phyloP scores from a whole-genome alignment of 2,329 filamentous ascomycete genomes.

The Xylariaceae sp. region DNA sequence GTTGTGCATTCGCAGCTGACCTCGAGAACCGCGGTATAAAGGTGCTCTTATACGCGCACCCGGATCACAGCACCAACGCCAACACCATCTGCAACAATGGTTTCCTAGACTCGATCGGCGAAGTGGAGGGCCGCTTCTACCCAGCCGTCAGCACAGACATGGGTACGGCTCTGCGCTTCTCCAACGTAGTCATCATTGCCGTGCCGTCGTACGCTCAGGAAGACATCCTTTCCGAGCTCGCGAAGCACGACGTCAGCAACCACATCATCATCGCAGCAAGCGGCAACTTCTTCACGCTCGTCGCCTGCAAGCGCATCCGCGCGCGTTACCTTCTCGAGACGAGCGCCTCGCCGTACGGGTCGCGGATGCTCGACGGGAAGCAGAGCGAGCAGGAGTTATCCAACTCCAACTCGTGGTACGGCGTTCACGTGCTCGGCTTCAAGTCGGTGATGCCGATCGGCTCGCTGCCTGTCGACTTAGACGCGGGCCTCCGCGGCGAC shows the following conservation, averaged over 20 bases:
- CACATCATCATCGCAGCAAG: conserved; percentile 23
- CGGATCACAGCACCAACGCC: conserved; percentile 23
- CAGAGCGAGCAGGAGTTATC: neutral
- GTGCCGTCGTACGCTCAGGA: conserved; percentile 27
- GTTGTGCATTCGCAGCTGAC: conserved; percentile 27
- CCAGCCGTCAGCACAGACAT: conserved; percentile 21
- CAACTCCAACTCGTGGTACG: conserved; percentile 4
- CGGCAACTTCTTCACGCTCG: conserved; percentile 28
- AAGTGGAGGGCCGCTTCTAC: conserved; percentile 20
- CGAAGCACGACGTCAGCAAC: conserved; percentile 14
- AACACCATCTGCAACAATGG: conserved; percentile 14
- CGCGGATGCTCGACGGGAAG: conserved; percentile 20
- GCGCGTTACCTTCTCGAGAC: conserved; percentile 27
- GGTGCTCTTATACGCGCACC: conserved; percentile 28
- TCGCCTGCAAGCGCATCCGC: conserved; percentile 16
- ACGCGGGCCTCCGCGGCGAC: conserved; percentile 1
- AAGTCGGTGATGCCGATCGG: conserved; percentile 26
- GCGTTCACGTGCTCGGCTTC: conserved; percentile 22
- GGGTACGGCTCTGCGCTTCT: conserved; percentile 22
- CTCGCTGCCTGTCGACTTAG: conserved; percentile 19
- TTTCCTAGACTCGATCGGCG: conserved; percentile 18
- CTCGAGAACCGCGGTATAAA: conserved; percentile 26
- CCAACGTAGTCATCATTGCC: conserved; percentile 19
- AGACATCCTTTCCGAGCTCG: conserved; percentile 19
- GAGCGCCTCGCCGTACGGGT: conserved; percentile 23